These are phyloP conservation scores for Jatropha podagrica DNA, from an alignment of 441 rosid species.

Conservation along the genomic window DNA sequence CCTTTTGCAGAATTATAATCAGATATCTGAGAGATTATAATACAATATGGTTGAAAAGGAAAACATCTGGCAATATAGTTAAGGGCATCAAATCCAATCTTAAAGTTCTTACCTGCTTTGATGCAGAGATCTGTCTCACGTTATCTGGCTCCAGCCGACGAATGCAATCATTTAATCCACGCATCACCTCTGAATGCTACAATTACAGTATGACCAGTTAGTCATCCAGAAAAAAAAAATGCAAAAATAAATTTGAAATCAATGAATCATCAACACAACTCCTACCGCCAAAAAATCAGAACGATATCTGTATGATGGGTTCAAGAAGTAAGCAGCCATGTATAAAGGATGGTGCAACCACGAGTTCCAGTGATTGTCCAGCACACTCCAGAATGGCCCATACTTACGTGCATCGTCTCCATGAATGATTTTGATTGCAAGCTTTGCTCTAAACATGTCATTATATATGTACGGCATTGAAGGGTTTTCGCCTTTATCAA, in stretches of 20 bases:
- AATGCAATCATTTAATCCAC: constrained; percentile 88
- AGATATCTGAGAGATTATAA: constrained; percentile 48
- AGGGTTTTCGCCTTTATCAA: constrained; percentile 47
- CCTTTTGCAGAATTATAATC: constrained; percentile 75
- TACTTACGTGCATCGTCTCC: constrained; percentile 70
- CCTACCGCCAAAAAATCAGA: constrained; percentile 75
- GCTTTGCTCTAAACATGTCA: constrained; percentile 67
- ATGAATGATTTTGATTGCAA: constrained; percentile 64
- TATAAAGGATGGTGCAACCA: constrained; percentile 83
- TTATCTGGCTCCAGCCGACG: constrained; percentile 76
- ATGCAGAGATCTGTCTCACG: constrained; percentile 66
- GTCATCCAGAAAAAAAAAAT: not conserved
- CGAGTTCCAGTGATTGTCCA: constrained; percentile 72
- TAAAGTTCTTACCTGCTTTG: constrained; percentile 67
- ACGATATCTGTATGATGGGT: constrained; percentile 76
- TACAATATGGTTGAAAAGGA: not conserved
- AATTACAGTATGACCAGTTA: constrained; percentile 15
- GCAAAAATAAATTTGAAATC: constrained; percentile 12
- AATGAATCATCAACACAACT: constrained; percentile 14
- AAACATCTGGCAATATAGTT: not conserved
- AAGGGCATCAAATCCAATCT: not conserved
- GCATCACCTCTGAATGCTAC: constrained; percentile 76
- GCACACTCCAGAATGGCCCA: constrained; percentile 77
- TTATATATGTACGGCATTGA: constrained; percentile 68
- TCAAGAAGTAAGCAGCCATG: constrained; percentile 89